These are phyloP conservation scores for Bryoerythrophyllum caledonicum DNA, from an alignment of 225 moss, liverwort and hornwort species.

Conservation along the genomic window DNA sequence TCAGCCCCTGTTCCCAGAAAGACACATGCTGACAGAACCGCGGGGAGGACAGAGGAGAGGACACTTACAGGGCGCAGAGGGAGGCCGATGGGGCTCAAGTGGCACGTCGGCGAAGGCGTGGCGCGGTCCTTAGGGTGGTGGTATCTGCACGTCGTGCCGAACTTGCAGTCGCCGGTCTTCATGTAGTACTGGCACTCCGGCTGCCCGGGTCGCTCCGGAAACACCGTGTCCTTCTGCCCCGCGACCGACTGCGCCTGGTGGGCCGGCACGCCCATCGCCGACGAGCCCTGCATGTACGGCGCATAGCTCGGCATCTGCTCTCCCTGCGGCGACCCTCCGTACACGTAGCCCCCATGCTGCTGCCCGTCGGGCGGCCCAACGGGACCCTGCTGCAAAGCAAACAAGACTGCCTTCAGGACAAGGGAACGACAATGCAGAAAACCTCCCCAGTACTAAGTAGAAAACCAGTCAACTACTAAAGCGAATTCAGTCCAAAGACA, in stretches of 20 bases:
- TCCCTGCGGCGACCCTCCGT: slow-evolving; percentile 72
- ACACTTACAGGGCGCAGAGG: slow-evolving; percentile 93
- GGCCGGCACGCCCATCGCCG: slow-evolving; percentile 82
- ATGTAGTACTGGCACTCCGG: slow-evolving; percentile 97
- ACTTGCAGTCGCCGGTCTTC: slow-evolving; percentile 99
- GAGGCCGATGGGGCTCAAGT: slow-evolving; percentile 78
- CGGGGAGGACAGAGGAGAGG: neutral
- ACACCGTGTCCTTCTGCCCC: slow-evolving; percentile 71
- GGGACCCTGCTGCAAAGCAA: slow-evolving; percentile 59
- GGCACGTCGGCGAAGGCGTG: slow-evolving; percentile 64
- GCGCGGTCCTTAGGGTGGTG: slow-evolving; percentile 98
- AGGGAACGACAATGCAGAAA: slow-evolving; percentile 9
- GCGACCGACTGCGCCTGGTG: slow-evolving; percentile 65
- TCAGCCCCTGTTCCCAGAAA: neutral
- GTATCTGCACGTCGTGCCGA: slow-evolving; percentile 96
- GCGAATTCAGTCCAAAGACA: neutral
- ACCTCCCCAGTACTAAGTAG: neutral
- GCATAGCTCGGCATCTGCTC: slow-evolving; percentile 76
- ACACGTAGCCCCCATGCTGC: slow-evolving; percentile 90
- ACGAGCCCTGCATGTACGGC: slow-evolving; percentile 72
- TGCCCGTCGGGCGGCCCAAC: slow-evolving; percentile 88
- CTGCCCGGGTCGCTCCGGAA: slow-evolving; percentile 97
- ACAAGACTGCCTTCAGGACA: slow-evolving; percentile 17
- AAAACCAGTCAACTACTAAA: neutral
- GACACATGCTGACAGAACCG: neutral